Evolutionary conservation across 371 early-diverging fungal genomes (phyloP), one percentile per base, ranked within the genome.

Genomic region (Mucor irregularis): DNA sequence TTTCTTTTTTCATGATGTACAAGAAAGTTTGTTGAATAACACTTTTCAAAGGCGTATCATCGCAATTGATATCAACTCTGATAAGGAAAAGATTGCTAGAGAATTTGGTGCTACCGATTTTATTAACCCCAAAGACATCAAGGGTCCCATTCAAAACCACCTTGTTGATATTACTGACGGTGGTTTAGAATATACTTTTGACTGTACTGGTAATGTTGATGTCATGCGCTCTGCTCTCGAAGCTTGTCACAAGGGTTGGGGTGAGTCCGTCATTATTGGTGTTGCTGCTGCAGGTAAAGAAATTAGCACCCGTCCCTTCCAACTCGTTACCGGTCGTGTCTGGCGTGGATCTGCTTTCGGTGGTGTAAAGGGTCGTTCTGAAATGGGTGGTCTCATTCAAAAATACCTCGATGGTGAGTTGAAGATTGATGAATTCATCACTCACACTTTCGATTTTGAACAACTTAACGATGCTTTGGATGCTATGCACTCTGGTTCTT

Each of bases 291-390:
- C 93, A 45, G 96, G 96, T 30, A 86, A 95, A 69, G 97, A 96
- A 69, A 92, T 97, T 59, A 65, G 76, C 37, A 97, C 97, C 4
- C 87, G 96, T 43, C 97, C 97, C 35, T 96, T 97, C 87, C 94
- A 95, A 76, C 74, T 95, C 31, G 93, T 94, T 26, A 96, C 96
- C 35, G 94, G 92, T 24, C 90, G 95, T 56, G 90, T 89, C 19
- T 97, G 98, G 98, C 91, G 90, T 72, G 98, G 98, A 9, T 86
- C 89, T 44, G 97, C 97, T 3, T 97, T 97, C 68, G 98, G 98
- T 58, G 98, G 98, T 43, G 90, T 95, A 64, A 97, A 96, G 82
- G 97, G 97, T 39, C 81, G 95, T 49, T 77, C 90, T 5, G 95
- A 97, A 68, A 78, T 97, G 64, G 95, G 95, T 2, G 87, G 82